Evolutionary conservation across 148 eudicot species (phyloP).

Genomic region (Heliosperma pusillum): DNA sequence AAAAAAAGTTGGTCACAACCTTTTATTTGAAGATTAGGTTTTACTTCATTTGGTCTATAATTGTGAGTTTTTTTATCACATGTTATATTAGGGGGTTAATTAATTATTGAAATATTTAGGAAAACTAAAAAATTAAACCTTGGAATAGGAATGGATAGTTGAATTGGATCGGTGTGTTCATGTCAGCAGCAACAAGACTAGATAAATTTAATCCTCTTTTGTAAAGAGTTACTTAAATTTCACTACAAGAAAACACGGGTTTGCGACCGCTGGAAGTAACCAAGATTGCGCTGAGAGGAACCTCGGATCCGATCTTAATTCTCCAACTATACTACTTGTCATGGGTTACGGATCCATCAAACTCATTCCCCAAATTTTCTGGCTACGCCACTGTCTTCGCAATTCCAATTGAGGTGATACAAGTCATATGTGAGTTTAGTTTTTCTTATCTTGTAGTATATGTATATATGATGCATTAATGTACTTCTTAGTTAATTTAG

Average conservation of each 20-base stretch:
- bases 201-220: not conserved
- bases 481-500: constrained; percentile 15
- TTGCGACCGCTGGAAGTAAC: not conserved
- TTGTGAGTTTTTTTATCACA: constrained; percentile 26
- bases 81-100: not conserved
- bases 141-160: not conserved
- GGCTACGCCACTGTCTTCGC: not conserved
- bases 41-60: constrained; percentile 7
- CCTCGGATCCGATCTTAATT: constrained; percentile 64
- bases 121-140: not conserved
- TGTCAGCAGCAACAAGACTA: constrained; percentile 62
- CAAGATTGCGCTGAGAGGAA: constrained; percentile 80
- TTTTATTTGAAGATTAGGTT: not conserved
- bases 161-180: constrained; percentile 67
- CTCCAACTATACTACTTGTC: not conserved
- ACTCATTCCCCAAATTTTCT: not conserved
- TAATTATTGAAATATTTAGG: not conserved
- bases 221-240: not conserved
- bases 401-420: not conserved
- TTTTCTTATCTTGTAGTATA: constrained; percentile 13
- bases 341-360: not conserved
- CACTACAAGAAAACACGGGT: not conserved
- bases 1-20: constrained; percentile 4
- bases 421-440: constrained; percentile 23
- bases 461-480: constrained; percentile 24